Conservation (phyloP, 1,139 yeast genomes). For the Hansenula anomala region DNA sequence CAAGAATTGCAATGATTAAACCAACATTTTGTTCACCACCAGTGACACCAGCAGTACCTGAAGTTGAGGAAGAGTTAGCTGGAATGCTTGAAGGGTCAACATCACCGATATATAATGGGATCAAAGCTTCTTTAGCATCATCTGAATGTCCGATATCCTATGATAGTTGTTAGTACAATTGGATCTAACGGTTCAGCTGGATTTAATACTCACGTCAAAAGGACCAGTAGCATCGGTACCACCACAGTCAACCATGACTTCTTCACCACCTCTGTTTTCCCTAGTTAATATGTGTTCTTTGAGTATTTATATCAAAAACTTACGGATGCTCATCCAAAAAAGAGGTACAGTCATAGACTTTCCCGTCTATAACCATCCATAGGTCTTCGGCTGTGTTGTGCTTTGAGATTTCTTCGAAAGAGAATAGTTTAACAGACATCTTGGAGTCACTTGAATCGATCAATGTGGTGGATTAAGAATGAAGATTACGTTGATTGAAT, state of each 20-base stretch:
- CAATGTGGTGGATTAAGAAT: no score
- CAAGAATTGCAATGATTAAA: constrained; percentile 42
- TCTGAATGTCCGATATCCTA: constrained; percentile 94
- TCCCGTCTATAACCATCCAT: constrained; percentile 88
- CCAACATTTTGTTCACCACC: constrained; percentile 32
- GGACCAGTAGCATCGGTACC: constrained; percentile 94
- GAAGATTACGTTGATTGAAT: not conserved
- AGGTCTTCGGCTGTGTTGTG: constrained; percentile 78
- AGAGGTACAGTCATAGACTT: constrained; percentile 79
- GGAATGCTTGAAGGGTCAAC: constrained; percentile 36
- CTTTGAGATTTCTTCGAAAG: constrained; percentile 68
- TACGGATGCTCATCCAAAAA: constrained; percentile 91
- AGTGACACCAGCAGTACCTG: constrained; percentile 19
- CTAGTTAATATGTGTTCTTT: constrained; percentile 4
- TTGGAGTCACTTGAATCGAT: not conserved
- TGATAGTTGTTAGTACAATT: constrained; percentile 1
- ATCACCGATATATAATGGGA: constrained; percentile 65
- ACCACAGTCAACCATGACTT: constrained; percentile 84
- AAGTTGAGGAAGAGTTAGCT: constrained; percentile 3
- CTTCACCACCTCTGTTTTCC: constrained; percentile 80
- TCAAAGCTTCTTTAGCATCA: constrained; percentile 80
- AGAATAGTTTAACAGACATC: constrained; percentile 39
- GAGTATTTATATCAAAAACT: constrained; percentile 8
- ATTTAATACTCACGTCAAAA: constrained; percentile 61
- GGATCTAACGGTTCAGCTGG: no score